Evolutionary conservation across 23 red algal genomes (phyloP).

Genomic region (Pyropia haitanensis): DNA sequence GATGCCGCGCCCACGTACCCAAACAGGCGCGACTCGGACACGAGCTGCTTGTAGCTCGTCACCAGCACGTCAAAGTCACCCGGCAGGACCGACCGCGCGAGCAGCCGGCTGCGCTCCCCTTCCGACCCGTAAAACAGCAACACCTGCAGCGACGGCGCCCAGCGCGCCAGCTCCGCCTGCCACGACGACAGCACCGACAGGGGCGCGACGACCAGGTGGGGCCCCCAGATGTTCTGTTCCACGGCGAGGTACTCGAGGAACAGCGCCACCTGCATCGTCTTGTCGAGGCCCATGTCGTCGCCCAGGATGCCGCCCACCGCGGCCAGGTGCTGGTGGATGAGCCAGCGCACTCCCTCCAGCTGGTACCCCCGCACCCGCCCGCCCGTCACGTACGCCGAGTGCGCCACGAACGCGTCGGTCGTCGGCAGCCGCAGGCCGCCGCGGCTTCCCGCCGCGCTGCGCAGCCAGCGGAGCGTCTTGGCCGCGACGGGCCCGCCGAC

Average conservation of each 20-base stretch:
- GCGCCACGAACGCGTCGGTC: too few species aligned
- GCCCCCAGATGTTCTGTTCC: too few species aligned
- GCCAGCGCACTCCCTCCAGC: too few species aligned
- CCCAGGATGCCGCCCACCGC: conserved; percentile 8
- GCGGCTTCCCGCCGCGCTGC: too few species aligned
- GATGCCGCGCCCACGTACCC: too few species aligned
- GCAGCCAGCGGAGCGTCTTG: too few species aligned
- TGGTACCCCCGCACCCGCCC: too few species aligned
- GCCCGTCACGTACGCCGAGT: too few species aligned
- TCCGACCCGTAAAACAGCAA: conserved; percentile 3
- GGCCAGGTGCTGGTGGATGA: too few species aligned
- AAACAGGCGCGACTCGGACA: conserved; percentile 5
- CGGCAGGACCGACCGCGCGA: conserved; percentile 1
- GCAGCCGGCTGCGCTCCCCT: too few species aligned
- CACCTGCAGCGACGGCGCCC: conserved; percentile 22
- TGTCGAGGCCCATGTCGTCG: conserved; percentile 26
- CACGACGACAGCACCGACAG: conserved; percentile 36
- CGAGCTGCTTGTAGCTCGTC: conserved; percentile 11
- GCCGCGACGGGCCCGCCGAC: too few species aligned
- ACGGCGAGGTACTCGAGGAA: conserved; percentile 14
- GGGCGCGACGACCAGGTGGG: conserved; percentile 29
- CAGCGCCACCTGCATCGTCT: conserved; percentile 19
- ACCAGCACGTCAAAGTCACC: conserved; percentile 24
- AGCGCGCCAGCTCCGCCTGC: conserved; percentile 22
- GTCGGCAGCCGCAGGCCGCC: too few species aligned